phyloP scores from a whole-genome alignment of 768 basidiomycete species.

The Lentinula guzmanii region DNA sequence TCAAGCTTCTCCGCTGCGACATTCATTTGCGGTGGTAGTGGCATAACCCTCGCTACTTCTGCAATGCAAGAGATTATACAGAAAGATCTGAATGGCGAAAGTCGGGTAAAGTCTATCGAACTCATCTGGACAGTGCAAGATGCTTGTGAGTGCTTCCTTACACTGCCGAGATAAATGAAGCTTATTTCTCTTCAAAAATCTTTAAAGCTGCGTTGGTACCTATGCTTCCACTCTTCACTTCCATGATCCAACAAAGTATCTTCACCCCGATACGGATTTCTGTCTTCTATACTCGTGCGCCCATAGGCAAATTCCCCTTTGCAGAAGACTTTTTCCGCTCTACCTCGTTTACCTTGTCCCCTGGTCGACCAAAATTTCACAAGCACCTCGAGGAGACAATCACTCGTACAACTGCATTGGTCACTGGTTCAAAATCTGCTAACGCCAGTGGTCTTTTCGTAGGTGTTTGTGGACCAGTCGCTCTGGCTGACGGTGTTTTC shows the following conservation, averaged over 20 bases:
- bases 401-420: slow-evolving; percentile 24
- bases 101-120: slow-evolving; percentile 37
- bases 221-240: slow-evolving; percentile 29
- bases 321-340: slow-evolving; percentile 22
- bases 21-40: slow-evolving; percentile 52
- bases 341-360: slow-evolving; percentile 27
- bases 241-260: slow-evolving; percentile 21
- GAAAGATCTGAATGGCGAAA: slow-evolving; percentile 23
- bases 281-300: slow-evolving; percentile 36
- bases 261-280: slow-evolving; percentile 26
- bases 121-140: slow-evolving; percentile 45
- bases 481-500: slow-evolving; percentile 29
- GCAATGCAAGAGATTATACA: slow-evolving; percentile 43
- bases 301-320: slow-evolving; percentile 22
- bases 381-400: slow-evolving; percentile 30
- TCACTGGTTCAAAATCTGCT: slow-evolving; percentile 12
- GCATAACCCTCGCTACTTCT: slow-evolving; percentile 49
- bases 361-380: slow-evolving; percentile 34
- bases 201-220: slow-evolving; percentile 23
- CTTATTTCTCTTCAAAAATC: background rate
- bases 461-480: slow-evolving; percentile 36
- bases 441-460: slow-evolving; percentile 31
- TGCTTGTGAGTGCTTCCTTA: slow-evolving; percentile 22
- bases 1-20: slow-evolving; percentile 45
- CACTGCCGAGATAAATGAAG: background rate